These are phyloP conservation scores for Thielaviopsis euricoi DNA, from an alignment of 2,329 filamentous ascomycete genomes.

Conservation along the genomic window DNA sequence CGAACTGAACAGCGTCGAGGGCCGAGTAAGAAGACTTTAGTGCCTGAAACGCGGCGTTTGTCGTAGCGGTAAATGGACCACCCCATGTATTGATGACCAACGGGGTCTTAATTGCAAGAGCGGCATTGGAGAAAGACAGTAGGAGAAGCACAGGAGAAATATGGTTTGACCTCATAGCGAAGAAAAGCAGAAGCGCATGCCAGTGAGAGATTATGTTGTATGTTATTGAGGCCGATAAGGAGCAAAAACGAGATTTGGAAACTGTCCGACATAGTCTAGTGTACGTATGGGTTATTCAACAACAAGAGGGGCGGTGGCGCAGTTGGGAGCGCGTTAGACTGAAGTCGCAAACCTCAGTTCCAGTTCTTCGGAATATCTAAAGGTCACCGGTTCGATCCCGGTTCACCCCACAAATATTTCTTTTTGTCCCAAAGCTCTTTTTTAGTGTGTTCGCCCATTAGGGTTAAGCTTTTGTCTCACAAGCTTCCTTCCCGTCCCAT, in stretches of 20 bases:
- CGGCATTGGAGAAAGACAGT: not conserved
- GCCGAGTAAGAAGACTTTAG: conserved; percentile 22
- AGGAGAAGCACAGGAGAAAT: not conserved
- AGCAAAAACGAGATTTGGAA: not conserved
- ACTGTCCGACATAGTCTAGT: not conserved
- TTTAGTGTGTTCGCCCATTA: not conserved
- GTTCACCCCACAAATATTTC: conserved; percentile 5
- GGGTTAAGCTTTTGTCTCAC: not conserved
- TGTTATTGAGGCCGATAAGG: not conserved
- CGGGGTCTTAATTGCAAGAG: conserved; percentile 19
- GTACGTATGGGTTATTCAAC: too few relatives aligned
- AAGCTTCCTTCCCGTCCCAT: not conserved
- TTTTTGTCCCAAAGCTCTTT: not conserved
- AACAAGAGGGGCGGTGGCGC: conserved; percentile 8
- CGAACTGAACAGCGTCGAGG: conserved; percentile 34
- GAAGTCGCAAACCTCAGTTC: conserved; percentile 10
- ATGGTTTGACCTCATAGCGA: not conserved
- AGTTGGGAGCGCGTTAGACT: conserved; percentile 13
- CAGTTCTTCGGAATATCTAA: conserved; percentile 8
- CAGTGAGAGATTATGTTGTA: not conserved
- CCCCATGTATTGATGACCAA: conserved; percentile 40
- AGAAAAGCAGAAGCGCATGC: not conserved
- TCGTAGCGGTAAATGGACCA: conserved; percentile 33
- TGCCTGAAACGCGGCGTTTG: conserved; percentile 30
- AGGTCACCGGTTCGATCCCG: conserved; percentile 12